phyloP scores from a whole-genome alignment of 2,329 filamentous ascomycete species.

The Sporothrix variecibatus region DNA sequence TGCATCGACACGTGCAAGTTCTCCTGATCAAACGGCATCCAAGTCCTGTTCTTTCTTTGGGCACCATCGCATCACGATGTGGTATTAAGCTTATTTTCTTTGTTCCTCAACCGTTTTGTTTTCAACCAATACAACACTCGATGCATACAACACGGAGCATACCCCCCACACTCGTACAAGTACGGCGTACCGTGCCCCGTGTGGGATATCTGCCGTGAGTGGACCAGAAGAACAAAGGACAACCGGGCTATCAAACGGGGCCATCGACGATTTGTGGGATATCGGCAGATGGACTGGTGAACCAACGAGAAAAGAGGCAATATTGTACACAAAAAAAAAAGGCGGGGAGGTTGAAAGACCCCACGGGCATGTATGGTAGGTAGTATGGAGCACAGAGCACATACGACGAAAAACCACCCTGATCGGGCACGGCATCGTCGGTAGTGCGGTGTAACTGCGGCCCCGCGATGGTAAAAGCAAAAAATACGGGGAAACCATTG shows the following conservation, averaged over 20 bases:
- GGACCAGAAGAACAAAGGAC: not conserved
- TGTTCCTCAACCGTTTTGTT: not conserved
- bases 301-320: not conserved
- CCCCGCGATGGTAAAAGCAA: not conserved
- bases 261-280: not conserved
- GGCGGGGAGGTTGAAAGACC: not conserved
- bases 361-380: not conserved
- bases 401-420: not conserved
- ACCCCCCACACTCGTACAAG: not conserved
- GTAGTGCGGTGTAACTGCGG: not conserved
- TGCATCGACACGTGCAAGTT: not conserved
- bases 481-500: not conserved
- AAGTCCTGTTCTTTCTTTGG: not conserved
- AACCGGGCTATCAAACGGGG: not conserved
- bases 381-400: not conserved
- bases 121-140: not conserved
- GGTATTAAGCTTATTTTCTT: not conserved
- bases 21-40: no score
- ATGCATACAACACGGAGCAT: constrained; percentile 1
- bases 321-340: not conserved
- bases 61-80: not conserved
- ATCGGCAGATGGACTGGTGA: not conserved
- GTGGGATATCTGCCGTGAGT: not conserved
- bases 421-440: not conserved
- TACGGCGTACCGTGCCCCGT: not conserved